Conservation (phyloP, 805 yeast species). For the Komagataella pseudopastoris region DNA sequence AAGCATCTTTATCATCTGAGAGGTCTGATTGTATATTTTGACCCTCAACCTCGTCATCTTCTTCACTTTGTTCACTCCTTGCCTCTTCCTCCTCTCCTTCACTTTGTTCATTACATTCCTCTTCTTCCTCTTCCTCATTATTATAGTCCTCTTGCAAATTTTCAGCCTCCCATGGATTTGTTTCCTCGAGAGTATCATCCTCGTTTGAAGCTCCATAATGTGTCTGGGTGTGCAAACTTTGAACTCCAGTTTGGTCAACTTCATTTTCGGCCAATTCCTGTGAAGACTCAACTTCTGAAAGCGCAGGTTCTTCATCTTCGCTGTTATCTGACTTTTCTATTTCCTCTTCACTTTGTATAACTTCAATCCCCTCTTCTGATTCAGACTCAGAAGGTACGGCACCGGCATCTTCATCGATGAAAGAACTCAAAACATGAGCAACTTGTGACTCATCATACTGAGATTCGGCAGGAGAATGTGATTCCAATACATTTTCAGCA, state of each 20-base stretch:
- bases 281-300: too few species aligned
- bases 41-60: constrained; percentile 7
- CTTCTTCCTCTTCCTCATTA: constrained; percentile 3
- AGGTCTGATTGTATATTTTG: constrained; percentile 5
- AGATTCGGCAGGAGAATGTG: background rate
- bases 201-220: background rate
- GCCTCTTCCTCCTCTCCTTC: constrained; percentile 14
- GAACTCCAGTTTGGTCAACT: background rate
- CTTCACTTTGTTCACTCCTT: constrained; percentile 13
- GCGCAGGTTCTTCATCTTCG: background rate
- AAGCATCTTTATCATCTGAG: constrained; percentile 1
- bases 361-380: background rate
- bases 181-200: background rate
- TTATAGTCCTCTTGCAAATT: constrained; percentile 6
- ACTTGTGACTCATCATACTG: background rate
- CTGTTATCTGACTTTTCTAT: background rate
- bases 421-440: background rate
- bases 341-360: background rate
- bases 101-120: constrained; percentile 4
- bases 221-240: background rate
- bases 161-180: background rate
- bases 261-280: background rate
- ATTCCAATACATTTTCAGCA: background rate
- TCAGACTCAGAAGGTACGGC: too few species aligned
- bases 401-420: background rate